Percentiles rank a stretch among this genome's conserved stretches.
Evolutionary conservation across 129 eudicot species (phyloP).

Genomic region (Daucus carota): DH1_v3.0 NC_030386.2:23865001-23865500

Average conservation of each 20-base stretch:
- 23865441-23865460: conserved; percentile 34
- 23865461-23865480: neutral
- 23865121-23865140: too few relatives aligned
- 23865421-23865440: conserved; percentile 67
- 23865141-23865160: too few relatives aligned
- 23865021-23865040: too few relatives aligned
- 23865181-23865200: conserved; percentile 90
- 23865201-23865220: conserved; percentile 82
- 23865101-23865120: too few relatives aligned
- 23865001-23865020: neutral
- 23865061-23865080: too few relatives aligned
- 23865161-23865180: too few relatives aligned
- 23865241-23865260: conserved; percentile 80
- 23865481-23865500: neutral
- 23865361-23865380: conserved; percentile 37
- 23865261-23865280: conserved; percentile 48
- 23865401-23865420: conserved; percentile 45
- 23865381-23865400: conserved; percentile 54
- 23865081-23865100: too few relatives aligned
- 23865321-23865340: neutral
- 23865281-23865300: conserved; percentile 61
- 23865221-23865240: conserved; percentile 80
- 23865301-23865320: conserved; percentile 31
- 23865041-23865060: too few relatives aligned
- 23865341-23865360: conserved; percentile 9